phyloP scores from a whole-genome alignment of 176 grass and related monocot genomes.

The Saccharum spontaneum region DNA sequence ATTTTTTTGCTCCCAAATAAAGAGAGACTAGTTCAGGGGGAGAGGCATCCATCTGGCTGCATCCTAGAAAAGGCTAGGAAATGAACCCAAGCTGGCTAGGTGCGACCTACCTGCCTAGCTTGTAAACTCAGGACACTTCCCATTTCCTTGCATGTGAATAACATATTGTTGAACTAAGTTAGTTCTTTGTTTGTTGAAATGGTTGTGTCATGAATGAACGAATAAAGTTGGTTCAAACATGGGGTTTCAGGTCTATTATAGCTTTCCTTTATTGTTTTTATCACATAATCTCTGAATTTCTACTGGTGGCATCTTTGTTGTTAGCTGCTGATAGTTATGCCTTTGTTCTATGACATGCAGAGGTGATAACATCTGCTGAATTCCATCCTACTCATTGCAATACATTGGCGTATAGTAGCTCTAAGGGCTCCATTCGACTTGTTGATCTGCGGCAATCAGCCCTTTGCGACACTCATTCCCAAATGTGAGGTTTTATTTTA shows the following conservation, averaged over 20 bases:
- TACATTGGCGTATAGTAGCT: constrained; percentile 89
- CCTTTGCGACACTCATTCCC: constrained; percentile 81
- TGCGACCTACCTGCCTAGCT: neutral
- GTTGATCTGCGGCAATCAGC: constrained; percentile 90
- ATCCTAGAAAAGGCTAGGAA: neutral
- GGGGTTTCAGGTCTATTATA: constrained; percentile 26
- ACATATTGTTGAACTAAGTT: neutral
- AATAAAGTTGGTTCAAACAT: constrained; percentile 21
- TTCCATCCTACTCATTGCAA: constrained; percentile 90
- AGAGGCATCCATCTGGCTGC: no score
- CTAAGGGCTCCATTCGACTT: constrained; percentile 89
- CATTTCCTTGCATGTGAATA: constrained; percentile 25
- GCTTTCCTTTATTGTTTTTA: constrained; percentile 15
- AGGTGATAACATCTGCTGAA: constrained; percentile 96
- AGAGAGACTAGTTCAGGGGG: neutral
- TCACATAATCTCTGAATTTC: neutral
- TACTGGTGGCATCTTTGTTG: constrained; percentile 19
- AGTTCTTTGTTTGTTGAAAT: neutral
- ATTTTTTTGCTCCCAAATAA: neutral
- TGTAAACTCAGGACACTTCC: neutral
- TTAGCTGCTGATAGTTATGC: constrained; percentile 29
- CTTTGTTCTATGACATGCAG: constrained; percentile 54
- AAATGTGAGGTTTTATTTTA: constrained; percentile 64
- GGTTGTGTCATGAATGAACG: neutral
- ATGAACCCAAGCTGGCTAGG: neutral